A percentile compares a stretch with the other conserved stretches of the same genome.
phyloP scores from a whole-genome alignment of 352 stramenopile species.

The Globisporangium camurandrum region DNA sequence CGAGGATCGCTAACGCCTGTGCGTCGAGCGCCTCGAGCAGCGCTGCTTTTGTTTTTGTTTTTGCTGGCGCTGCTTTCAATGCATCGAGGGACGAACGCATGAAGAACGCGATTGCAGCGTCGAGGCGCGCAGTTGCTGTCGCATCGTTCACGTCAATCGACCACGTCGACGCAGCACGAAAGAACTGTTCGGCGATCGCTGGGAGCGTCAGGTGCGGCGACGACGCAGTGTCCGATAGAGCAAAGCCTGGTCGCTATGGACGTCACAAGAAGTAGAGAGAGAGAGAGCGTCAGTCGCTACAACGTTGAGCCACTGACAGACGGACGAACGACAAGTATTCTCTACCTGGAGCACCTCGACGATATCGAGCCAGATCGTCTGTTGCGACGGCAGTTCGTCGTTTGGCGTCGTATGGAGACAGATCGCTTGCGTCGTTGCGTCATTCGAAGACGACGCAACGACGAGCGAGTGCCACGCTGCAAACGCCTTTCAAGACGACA shows the following conservation, averaged over 20 bases:
- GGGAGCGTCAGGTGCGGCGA: slow-evolving; percentile 25
- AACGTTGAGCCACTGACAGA: no score
- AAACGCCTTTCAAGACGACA: no score
- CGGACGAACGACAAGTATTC: no score
- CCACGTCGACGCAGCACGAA: slow-evolving; percentile 22
- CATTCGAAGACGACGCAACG: slow-evolving; percentile 15
- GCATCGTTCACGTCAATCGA: slow-evolving; percentile 11
- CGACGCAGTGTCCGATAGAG: slow-evolving; percentile 29
- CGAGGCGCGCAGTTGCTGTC: slow-evolving; percentile 26
- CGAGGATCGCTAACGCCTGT: slow-evolving; percentile 34
- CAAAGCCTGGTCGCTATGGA: slow-evolving; percentile 50
- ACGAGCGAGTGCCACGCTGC: slow-evolving; percentile 74
- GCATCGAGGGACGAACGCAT: slow-evolving; percentile 55
- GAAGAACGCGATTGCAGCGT: slow-evolving; percentile 57
- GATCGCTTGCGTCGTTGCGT: slow-evolving; percentile 20
- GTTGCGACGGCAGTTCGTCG: slow-evolving; percentile 42
- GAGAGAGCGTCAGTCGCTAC: neutral
- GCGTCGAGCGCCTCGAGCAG: slow-evolving; percentile 40
- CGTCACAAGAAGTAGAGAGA: no score
- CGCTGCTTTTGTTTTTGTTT: slow-evolving; percentile 28
- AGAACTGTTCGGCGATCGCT: slow-evolving; percentile 49
- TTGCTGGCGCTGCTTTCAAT: slow-evolving; percentile 26
- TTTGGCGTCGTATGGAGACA: slow-evolving; percentile 45
- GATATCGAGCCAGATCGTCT: slow-evolving; percentile 71
- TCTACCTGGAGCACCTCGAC: slow-evolving; percentile 75